Base-by-base conservation (phyloP, 2,329 filamentous ascomycete genomes). In the Pseudonectria foliicola region DNA sequence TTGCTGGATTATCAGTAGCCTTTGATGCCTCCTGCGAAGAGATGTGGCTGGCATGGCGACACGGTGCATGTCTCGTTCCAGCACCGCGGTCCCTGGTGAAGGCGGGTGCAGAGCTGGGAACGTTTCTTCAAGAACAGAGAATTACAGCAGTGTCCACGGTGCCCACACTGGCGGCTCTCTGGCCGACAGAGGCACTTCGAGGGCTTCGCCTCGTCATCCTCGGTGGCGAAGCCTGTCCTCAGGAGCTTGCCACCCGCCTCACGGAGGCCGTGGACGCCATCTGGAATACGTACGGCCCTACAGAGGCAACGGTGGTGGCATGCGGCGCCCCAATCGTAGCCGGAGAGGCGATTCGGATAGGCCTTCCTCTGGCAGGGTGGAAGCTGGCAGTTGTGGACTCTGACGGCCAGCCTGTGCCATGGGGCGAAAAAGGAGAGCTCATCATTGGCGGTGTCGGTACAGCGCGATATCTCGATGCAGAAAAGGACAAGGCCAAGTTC, bases 401-500 rank as follows among this genome's bases (percentile, higher is more conserved):
- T 8, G 61, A 68, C 35, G 66, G 65, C 3, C 60, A 68, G 34
- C 59, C 64, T n/a, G 53, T 69, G 10, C 57, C 61, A 15, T 50
- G 61, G 46, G 46, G 46, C 12, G 36, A 49, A 25, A 42, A 45
- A 26, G 46, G 46, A 5, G 46, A 49, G 46, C 35, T 49, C 25
- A 37, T 49, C 15, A 49, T 49, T 27, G 46, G 46, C n/a, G 46
- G 46, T 7, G 42, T 46, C 10, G 46, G 46, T 13, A 45, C 46
- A 38, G 46, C 44, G 7, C 46, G 44, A 5, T 49, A 49, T n/a
- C 40, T 49, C 3, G 46, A 49, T 25, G 23, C 24, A 3, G 38
- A 43, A 6, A 45, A 45, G 31, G 46, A 49, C 33, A 39, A 25
- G 28, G 39, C 31, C 35, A 46, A 45, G 35, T 46, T 49, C 28